A percentile compares a stretch with the other conserved stretches of the same genome.
These are phyloP conservation scores for Pyrrhoderma lamaoense DNA, from an alignment of 1,284 basidiomycete genomes.

Conservation along the genomic window DNA sequence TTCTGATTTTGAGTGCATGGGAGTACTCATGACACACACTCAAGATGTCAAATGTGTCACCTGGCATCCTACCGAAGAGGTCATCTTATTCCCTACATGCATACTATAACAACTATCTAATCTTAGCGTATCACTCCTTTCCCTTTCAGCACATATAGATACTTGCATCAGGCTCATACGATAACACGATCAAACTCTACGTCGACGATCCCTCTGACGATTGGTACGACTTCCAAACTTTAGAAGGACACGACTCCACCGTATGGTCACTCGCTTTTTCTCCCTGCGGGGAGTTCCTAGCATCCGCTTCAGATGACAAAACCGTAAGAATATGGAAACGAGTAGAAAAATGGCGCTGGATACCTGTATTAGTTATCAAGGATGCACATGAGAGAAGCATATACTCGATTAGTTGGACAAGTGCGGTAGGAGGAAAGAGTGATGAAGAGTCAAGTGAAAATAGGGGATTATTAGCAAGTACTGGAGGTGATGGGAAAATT, in stretches of 20 bases:
- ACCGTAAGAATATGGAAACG: constrained; percentile 69
- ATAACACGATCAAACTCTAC: constrained; percentile 94
- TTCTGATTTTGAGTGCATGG: constrained; percentile 91
- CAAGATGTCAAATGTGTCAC: constrained; percentile 95
- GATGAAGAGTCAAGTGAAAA: constrained; percentile 21
- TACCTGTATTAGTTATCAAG: constrained; percentile 45
- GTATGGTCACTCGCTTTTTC: constrained; percentile 89
- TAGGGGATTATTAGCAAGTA: constrained; percentile 68
- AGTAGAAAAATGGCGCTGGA: constrained; percentile 48
- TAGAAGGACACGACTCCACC: constrained; percentile 78
- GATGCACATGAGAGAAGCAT: constrained; percentile 63
- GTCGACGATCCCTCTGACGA: constrained; percentile 92
- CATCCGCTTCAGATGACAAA: constrained; percentile 75
- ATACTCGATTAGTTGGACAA: constrained; percentile 76
- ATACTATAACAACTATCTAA: too few species aligned
- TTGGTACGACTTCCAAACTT: constrained; percentile 84
- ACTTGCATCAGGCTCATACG: constrained; percentile 94
- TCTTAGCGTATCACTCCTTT: constrained; percentile 13
- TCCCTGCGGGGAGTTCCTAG: constrained; percentile 77
- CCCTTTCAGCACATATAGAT: constrained; percentile 44
- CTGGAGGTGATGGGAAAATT: constrained; percentile 72
- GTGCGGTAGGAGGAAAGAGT: constrained; percentile 24
- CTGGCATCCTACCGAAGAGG: constrained; percentile 96
- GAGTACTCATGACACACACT: constrained; percentile 94
- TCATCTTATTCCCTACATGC: constrained; percentile 28